Conservation (phyloP, 768 basidiomycete genomes). For the Inosperma sp. region DNA sequence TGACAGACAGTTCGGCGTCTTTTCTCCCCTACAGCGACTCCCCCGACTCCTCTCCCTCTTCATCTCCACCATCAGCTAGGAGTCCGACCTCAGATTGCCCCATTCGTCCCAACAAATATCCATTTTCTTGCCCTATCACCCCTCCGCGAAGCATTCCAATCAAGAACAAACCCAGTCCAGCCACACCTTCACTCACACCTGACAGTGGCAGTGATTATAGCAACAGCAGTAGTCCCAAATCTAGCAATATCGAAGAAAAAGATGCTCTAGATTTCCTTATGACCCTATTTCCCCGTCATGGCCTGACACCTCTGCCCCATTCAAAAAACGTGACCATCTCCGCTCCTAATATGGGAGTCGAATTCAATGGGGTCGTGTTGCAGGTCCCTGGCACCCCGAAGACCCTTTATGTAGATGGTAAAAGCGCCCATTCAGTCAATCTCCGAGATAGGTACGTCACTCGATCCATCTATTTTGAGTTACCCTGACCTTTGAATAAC, state of each 20-base stretch:
- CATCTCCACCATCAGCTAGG: slow-evolving; percentile 19
- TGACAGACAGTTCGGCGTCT: slow-evolving; percentile 89
- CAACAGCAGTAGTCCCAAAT: slow-evolving; percentile 31
- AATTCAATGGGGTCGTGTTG: slow-evolving; percentile 76
- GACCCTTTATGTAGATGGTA: slow-evolving; percentile 82
- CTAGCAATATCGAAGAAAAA: slow-evolving; percentile 44
- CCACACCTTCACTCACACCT: slow-evolving; percentile 78
- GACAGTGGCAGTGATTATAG: slow-evolving; percentile 54
- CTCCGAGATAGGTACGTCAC: slow-evolving; percentile 83
- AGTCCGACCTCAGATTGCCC: slow-evolving; percentile 18
- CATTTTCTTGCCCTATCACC: slow-evolving; percentile 20
- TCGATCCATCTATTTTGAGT: slow-evolving; percentile 16
- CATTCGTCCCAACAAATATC: slow-evolving; percentile 13
- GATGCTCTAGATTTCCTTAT: slow-evolving; percentile 77
- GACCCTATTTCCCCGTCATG: slow-evolving; percentile 71
- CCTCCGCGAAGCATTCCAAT: slow-evolving; percentile 43
- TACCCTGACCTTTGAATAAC: slow-evolving; percentile 13
- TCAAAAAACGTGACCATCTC: slow-evolving; percentile 73
- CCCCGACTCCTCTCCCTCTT: slow-evolving; percentile 34
- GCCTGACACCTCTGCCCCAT: slow-evolving; percentile 61
- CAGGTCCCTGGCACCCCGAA: slow-evolving; percentile 64
- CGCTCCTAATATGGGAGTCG: slow-evolving; percentile 58
- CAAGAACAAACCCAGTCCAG: slow-evolving; percentile 41
- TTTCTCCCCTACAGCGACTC: slow-evolving; percentile 41
- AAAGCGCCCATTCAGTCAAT: slow-evolving; percentile 73